Evolutionary conservation across 2,329 filamentous ascomycete species (phyloP), one percentile per base, ranked within the genome.

Genomic region (Epichloe typhina): DNA sequence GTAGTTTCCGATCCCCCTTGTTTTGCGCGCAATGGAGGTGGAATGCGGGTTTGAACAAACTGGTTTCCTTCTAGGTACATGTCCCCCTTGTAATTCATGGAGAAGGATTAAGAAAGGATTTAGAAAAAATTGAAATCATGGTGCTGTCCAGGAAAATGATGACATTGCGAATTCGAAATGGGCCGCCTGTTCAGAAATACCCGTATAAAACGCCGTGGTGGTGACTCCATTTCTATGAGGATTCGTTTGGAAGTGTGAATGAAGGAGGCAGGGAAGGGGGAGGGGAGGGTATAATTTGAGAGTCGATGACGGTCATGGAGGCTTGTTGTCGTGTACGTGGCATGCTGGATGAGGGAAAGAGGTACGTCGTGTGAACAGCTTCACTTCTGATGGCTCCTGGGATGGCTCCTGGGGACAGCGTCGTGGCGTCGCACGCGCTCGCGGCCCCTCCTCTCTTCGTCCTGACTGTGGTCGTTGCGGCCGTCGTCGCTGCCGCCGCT

Each of bases 401-500:
- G 21, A 12, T 46, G 47, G 12, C 35, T n/a, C 42, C 38, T 52
- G 31, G 37, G 21, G 2, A 13, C 41, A 8, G 21, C 43, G 47
- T 46, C 33, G 13, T 52, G 51, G 62, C 58, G 70, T 64, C 44
- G 66, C 61, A 37, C 52, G 47, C 55, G 54, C 49, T 56, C 54
- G 3, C 54, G 54, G 0, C 54, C 54, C 12, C 52, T 41, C 13
- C 41, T 35, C 33, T 57, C 53, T 37, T 59, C 55, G 21, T 55
- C 54, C 38, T 53, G 53, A 65, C 57, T 66, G 61, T 57, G 69
- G 64, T 57, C 71, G 68, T 47, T 48, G 37, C 47, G 31, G 17
- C 52, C 54, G 42, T 69, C 70, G 26, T 68, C 65, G 46, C 64
- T 64, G 47, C 56, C 44, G 23, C 59, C 61, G 51, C 62, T 64